A percentile compares a stretch with the other conserved stretches of the same genome.
Conservation (phyloP, 164 flowering plant genomes). For the Amborella trichopoda region DNA sequence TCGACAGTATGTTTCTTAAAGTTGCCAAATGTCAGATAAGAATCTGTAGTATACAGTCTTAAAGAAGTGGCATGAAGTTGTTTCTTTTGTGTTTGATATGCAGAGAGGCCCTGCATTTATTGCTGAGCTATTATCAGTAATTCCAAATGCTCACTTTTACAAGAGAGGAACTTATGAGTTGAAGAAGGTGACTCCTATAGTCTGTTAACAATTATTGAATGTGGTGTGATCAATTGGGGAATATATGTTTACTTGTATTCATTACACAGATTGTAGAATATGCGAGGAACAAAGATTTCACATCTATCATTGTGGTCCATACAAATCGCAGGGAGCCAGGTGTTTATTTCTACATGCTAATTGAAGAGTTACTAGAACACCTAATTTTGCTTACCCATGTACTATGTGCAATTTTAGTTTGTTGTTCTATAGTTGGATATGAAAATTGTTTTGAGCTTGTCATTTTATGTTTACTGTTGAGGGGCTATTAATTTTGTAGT, state of each 20-base stretch:
- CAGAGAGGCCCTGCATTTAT: slow-evolving; percentile 96
- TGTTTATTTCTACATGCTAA: slow-evolving; percentile 18
- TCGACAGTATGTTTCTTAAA: slow-evolving; percentile 60
- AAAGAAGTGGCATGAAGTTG: too few species aligned
- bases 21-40: too few species aligned
- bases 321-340: slow-evolving; percentile 93
- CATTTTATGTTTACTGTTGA: too few species aligned
- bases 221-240: not conserved
- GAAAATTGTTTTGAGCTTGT: too few species aligned
- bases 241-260: not conserved
- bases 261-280: slow-evolving; percentile 66
- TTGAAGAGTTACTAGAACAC: too few species aligned
- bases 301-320: slow-evolving; percentile 79
- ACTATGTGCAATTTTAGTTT: too few species aligned
- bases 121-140: slow-evolving; percentile 58
- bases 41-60: too few species aligned
- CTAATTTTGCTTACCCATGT: too few species aligned
- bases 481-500: too few species aligned
- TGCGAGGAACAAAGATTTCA: slow-evolving; percentile 72
- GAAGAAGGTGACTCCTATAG: slow-evolving; percentile 46
- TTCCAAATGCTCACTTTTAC: slow-evolving; percentile 79
- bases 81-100: too few species aligned
- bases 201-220: not conserved
- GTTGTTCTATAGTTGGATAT: too few species aligned
- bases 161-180: slow-evolving; percentile 96